phyloP scores from a whole-genome alignment of 2,329 filamentous ascomycete genomes.

The Nakataea oryzae region DNA sequence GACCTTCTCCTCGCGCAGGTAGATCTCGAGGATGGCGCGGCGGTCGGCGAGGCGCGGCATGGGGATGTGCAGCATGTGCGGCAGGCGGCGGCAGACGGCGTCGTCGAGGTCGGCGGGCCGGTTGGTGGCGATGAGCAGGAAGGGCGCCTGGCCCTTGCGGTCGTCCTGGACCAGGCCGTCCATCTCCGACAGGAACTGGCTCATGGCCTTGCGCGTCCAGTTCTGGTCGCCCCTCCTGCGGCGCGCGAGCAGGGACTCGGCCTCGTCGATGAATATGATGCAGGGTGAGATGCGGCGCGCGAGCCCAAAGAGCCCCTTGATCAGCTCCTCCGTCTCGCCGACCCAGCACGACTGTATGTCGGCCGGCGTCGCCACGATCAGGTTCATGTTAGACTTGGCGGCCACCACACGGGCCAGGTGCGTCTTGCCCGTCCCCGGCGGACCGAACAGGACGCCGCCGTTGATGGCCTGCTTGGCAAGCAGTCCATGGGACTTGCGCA shows the following conservation, averaged over 20 bases:
- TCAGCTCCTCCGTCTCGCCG: slow-evolving; percentile 90
- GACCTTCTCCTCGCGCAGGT: slow-evolving; percentile 89
- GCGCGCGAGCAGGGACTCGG: slow-evolving; percentile 80
- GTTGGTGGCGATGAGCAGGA: slow-evolving; percentile 94
- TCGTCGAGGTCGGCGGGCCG: slow-evolving; percentile 92
- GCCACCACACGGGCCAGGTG: slow-evolving; percentile 92
- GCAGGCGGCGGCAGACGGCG: slow-evolving; percentile 79
- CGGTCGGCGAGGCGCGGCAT: slow-evolving; percentile 90
- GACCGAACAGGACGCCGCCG: slow-evolving; percentile 89
- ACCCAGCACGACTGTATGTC: slow-evolving; percentile 90
- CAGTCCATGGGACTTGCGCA: neutral
- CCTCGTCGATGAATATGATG: slow-evolving; percentile 97
- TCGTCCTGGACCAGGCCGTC: neutral
- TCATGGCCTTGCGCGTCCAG: slow-evolving; percentile 1
- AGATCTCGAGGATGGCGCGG: slow-evolving; percentile 63
- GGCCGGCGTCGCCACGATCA: slow-evolving; percentile 94
- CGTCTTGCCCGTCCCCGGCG: slow-evolving; percentile 90
- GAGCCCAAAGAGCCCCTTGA: slow-evolving; percentile 76
- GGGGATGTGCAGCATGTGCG: slow-evolving; percentile 73
- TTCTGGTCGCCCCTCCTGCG: neutral
- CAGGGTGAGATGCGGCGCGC: slow-evolving; percentile 80
- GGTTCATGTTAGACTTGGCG: slow-evolving; percentile 85
- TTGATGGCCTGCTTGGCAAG: slow-evolving; percentile 1
- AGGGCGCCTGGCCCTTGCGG: slow-evolving; percentile 57
- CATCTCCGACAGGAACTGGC: slow-evolving; percentile 3